Evolutionary conservation across 179 eudicot species (phyloP), one percentile per base, ranked within the genome.

Genomic region (Dionaea muscipula): DNA sequence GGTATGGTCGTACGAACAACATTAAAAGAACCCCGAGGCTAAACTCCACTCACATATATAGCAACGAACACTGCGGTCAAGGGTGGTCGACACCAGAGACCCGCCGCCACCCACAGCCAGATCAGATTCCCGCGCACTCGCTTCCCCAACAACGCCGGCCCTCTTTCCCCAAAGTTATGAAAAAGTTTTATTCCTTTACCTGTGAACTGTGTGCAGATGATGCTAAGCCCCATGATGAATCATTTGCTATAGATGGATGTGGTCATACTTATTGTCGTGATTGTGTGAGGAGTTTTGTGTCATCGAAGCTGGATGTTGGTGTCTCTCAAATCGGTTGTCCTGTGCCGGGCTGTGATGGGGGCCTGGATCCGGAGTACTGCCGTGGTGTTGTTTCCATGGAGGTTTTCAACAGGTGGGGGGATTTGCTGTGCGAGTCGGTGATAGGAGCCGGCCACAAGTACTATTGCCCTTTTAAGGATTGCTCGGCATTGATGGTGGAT

Each of bases 401-500:
- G 47, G 85, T 83, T 17, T 58, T 81, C 15, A 66, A 54, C 28
- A 24, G 79, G 39, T 85, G 95, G 95, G 83, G 79, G 0, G 61
- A 37, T 13, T 67, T 65, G 13, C 27, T 80, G 27, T 66, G 72
- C 15, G 91, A 85, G 69, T 74, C 84, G 0, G 68, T 66, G 4
- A 74, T 85, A 56, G 75, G 60, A 3, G 73, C 59, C 0, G 70
- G 80, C 0, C 70, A 73, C 27, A 83, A 75, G 53, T 71, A 80
- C 41, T 78, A 83, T 24, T 85, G 87, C 43, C 95, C 95, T 0
- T 85, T 61, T 54, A 81, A 72, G 55, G 81, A 76, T 18, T 85
- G 95, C 60, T 76, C 87, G 7, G 81, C 77, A 0, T 50, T 85
- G 56, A 46, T 85, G 73, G 54, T 78, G 6, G 67, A 80, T 41